Conservation (phyloP, 768 basidiomycete species). For the Chalciporus pseudorubinellus region DNA sequence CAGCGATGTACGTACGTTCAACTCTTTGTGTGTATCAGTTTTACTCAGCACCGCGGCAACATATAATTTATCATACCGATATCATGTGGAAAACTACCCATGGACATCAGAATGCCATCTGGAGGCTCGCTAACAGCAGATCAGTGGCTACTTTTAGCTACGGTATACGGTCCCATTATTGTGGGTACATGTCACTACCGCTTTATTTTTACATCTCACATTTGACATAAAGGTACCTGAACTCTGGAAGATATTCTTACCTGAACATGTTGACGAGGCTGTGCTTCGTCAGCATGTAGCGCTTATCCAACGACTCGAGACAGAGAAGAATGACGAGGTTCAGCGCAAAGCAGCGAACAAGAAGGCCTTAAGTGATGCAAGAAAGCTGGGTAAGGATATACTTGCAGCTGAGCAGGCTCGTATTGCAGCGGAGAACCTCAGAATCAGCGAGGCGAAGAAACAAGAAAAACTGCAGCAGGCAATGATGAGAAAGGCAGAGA, state of each 20-base stretch:
- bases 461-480: no score
- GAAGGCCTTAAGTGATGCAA: not conserved
- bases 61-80: not conserved
- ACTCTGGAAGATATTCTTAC: slow-evolving; percentile 21
- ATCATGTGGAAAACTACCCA: not conserved
- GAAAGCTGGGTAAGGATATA: no score
- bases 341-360: not conserved
- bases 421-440: not conserved
- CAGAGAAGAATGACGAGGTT: no score
- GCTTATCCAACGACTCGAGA: no score
- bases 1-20: not conserved
- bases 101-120: slow-evolving; percentile 23
- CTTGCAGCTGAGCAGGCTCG: not conserved
- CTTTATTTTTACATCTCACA: not conserved
- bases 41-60: no score
- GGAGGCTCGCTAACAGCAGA: slow-evolving; percentile 36
- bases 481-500: no score
- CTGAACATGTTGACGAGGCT: no score
- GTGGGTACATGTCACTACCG: slow-evolving; percentile 26
- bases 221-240: slow-evolving; percentile 1
- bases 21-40: no score
- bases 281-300: no score
- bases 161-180: slow-evolving; percentile 27
- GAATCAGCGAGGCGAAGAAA: no score
- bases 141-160: slow-evolving; percentile 30